Evolutionary conservation across 371 early-diverging fungal genomes (phyloP).

Genomic region (Nematocida ironsii): DNA sequence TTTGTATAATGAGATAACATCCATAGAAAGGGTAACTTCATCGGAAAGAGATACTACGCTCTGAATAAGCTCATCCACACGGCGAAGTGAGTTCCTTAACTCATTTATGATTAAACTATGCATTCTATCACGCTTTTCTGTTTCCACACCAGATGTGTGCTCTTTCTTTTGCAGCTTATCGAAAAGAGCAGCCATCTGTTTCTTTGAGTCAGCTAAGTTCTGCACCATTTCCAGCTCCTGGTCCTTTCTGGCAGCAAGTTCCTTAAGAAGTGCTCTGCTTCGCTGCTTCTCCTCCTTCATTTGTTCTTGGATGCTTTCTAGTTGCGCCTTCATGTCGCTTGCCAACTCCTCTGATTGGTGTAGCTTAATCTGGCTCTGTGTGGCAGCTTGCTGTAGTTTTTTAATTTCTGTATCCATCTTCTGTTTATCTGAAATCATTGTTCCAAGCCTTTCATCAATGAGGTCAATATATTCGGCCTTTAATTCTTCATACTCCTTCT

Average conservation of each 20-base stretch:
- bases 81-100: not conserved
- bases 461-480: constrained; percentile 53
- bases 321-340: not conserved
- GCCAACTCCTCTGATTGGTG: constrained; percentile 32
- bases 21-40: not conserved
- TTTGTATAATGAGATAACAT: constrained; percentile 13
- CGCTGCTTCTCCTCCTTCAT: constrained; percentile 29
- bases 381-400: constrained; percentile 35
- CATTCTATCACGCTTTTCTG: constrained; percentile 1
- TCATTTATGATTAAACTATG: not conserved
- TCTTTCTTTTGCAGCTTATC: not conserved
- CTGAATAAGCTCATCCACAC: not conserved
- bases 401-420: constrained; percentile 48
- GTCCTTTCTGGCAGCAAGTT: not conserved
- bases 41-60: not conserved
- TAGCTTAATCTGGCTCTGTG: constrained; percentile 49
- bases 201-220: not conserved
- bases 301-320: not conserved
- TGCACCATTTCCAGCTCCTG: constrained; percentile 4
- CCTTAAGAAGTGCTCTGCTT: constrained; percentile 7
- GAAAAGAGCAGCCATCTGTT: constrained; percentile 5
- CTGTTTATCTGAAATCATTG: constrained; percentile 57
- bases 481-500: constrained; percentile 70
- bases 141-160: not conserved
- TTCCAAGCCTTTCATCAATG: constrained; percentile 60